Conservation (phyloP, 2,329 filamentous ascomycete genomes). For the Mycosphaerella sp. region DNA sequence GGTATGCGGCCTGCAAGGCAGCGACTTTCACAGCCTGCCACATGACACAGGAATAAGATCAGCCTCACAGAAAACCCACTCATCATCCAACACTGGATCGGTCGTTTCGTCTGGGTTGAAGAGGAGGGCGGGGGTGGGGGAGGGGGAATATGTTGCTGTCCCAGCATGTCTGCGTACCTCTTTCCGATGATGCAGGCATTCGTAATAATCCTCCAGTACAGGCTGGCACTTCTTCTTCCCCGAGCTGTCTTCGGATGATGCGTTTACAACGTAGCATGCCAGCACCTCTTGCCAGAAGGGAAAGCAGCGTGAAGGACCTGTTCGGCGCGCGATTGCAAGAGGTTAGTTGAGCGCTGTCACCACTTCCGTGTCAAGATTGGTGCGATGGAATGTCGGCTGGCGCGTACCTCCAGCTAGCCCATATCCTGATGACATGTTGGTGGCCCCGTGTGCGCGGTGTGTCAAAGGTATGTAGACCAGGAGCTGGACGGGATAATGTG, state of each 20-base stretch:
- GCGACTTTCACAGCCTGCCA: constrained; percentile 67
- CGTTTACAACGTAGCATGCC: constrained; percentile 96
- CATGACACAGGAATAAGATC: neutral
- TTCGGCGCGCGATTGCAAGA: neutral
- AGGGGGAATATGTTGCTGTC: neutral
- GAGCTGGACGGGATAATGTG: neutral
- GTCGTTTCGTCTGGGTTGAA: too few species aligned
- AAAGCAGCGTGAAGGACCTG: constrained; percentile 78
- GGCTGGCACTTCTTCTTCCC: constrained; percentile 84
- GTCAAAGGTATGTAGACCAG: too few species aligned
- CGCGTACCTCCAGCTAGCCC: constrained; percentile 69
- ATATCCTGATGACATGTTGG: constrained; percentile 71
- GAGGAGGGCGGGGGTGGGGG: too few species aligned
- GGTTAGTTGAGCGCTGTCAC: neutral
- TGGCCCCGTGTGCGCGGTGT: neutral
- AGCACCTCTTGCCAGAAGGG: constrained; percentile 99
- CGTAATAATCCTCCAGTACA: constrained; percentile 92
- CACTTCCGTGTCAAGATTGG: neutral
- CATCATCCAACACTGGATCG: too few species aligned
- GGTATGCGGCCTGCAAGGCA: constrained; percentile 76
- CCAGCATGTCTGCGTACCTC: constrained; percentile 58
- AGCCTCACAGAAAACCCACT: neutral
- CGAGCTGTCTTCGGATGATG: constrained; percentile 65
- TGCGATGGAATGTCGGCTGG: too few species aligned
- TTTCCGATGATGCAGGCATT: constrained; percentile 98